Evolutionary conservation across 257 asterid species (phyloP), one percentile per base, ranked within the genome.

Genomic region (Buddleja alternifolia): DNA sequence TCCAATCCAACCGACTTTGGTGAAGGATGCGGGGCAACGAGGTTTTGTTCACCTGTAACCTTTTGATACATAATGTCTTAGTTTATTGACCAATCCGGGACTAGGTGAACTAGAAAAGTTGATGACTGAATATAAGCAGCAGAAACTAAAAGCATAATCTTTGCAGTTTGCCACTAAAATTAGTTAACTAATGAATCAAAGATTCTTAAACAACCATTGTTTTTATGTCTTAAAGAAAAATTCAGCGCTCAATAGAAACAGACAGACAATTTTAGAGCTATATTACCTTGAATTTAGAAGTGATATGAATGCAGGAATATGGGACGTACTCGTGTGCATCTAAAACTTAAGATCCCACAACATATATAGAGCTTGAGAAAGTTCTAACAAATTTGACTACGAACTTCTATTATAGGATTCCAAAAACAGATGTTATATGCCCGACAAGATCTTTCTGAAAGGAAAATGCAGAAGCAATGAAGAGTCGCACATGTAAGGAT

Each of bases 31-130:
- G 81, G 63, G 37, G 77, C 56, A 48, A 74, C 80, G 48, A 69
- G 15, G 56, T 63, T 69, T 59, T 72, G 72, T 58, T 74, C 85
- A 56, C 81, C 74, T 4, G 81, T n/a, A 66, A 80, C 90, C 94
- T 86, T 80, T 65, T 61, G 57, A 63, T 17, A 54, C 40, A 78
- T 53, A 63, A 57, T 29, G 53, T 21, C 8, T 19, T 14, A 45
- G 63, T 76, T 64, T 34, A 70, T 34, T 62, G 40, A 60, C 15
- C 48, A 59, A 10, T n/a, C 25, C 40, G 34, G 53, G 24, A 69
- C 40, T 19, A 15, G 29, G 53, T 60, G n/a, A 53, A 23, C 10
- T 65, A 4, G 42, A 72, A 51, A 19, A 50, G 39, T 2, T 15
- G n/a, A 42, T 32, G 19, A 46, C 8, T 11, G 50, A 48, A 47